These are phyloP conservation scores for Blastobotrys robertii DNA, from an alignment of 805 yeast species.

Conservation along the genomic window DNA sequence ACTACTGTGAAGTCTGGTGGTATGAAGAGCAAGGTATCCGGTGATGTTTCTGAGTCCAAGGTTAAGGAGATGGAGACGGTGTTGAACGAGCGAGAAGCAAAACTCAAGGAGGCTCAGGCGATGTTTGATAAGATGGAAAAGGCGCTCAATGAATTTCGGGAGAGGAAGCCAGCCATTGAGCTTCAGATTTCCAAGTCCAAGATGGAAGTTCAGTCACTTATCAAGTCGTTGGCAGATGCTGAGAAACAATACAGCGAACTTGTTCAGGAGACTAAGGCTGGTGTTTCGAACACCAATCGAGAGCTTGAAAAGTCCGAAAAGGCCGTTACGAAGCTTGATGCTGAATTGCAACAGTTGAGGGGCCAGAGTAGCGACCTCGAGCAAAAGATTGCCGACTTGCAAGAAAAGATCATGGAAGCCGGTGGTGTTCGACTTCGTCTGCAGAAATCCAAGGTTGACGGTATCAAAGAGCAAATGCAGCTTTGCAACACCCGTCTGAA, in stretches of 20 bases:
- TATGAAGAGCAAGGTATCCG: slow-evolving; percentile 38
- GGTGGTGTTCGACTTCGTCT: slow-evolving; percentile 82
- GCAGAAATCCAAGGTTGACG: slow-evolving; percentile 75
- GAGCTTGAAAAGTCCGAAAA: slow-evolving; percentile 31
- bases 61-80: slow-evolving; percentile 45
- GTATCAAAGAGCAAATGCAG: slow-evolving; percentile 56
- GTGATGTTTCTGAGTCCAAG: slow-evolving; percentile 41
- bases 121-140: slow-evolving; percentile 50
- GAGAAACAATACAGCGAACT: slow-evolving; percentile 33
- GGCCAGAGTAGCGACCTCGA: slow-evolving; percentile 48
- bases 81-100: slow-evolving; percentile 42
- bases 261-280: slow-evolving; percentile 12
- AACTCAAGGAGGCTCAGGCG: slow-evolving; percentile 33
- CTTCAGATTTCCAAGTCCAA: slow-evolving; percentile 45
- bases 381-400: slow-evolving; percentile 46
- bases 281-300: slow-evolving; percentile 15
- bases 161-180: slow-evolving; percentile 63
- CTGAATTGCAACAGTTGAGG: slow-evolving; percentile 38
- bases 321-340: slow-evolving; percentile 28
- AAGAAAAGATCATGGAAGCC: slow-evolving; percentile 73
- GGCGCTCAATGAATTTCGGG: slow-evolving; percentile 48
- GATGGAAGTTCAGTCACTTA: slow-evolving; percentile 56
- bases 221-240: slow-evolving; percentile 42
- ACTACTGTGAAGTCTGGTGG: slow-evolving; percentile 54
- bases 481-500: slow-evolving; percentile 47